These are phyloP conservation scores for Maudiozyma pseudohumilis DNA, from an alignment of 805 yeast genomes.

Conservation along the genomic window DNA sequence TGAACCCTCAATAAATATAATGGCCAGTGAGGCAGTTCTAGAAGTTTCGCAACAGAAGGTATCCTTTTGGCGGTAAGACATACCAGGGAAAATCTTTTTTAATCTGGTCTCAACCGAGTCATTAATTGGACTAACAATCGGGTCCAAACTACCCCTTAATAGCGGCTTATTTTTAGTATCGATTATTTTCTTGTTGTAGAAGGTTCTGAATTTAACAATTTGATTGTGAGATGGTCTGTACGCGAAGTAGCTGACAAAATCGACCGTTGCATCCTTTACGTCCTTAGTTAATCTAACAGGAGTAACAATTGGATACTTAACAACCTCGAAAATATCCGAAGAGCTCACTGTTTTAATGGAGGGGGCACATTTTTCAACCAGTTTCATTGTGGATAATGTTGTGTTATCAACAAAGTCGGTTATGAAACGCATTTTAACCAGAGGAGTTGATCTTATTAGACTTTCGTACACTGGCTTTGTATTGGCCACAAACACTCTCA, in stretches of 20 bases:
- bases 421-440: constrained; percentile 35
- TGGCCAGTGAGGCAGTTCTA: constrained; percentile 37
- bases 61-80: constrained; percentile 33
- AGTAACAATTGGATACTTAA: constrained; percentile 44
- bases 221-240: constrained; percentile 41
- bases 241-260: constrained; percentile 29
- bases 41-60: constrained; percentile 47
- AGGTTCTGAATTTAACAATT: constrained; percentile 38
- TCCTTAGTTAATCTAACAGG: constrained; percentile 33
- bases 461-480: constrained; percentile 27
- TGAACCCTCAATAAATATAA: constrained; percentile 32
- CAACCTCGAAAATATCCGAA: constrained; percentile 38
- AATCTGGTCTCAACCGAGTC: constrained; percentile 38
- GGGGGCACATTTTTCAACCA: constrained; percentile 53
- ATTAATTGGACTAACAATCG: constrained; percentile 54
- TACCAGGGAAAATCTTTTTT: constrained; percentile 38
- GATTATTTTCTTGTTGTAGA: constrained; percentile 41
- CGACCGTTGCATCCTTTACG: constrained; percentile 24
- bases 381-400: constrained; percentile 45
- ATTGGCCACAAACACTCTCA: constrained; percentile 28
- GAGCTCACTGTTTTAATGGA: constrained; percentile 44
- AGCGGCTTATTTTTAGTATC: constrained; percentile 55
- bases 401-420: constrained; percentile 40
- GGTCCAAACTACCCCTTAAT: constrained; percentile 53
- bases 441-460: constrained; percentile 23